Evolutionary conservation across 2,329 filamentous ascomycete genomes (phyloP), one percentile per base, ranked within the genome.

Genomic region (Penicillium sclerotigenum): DNA sequence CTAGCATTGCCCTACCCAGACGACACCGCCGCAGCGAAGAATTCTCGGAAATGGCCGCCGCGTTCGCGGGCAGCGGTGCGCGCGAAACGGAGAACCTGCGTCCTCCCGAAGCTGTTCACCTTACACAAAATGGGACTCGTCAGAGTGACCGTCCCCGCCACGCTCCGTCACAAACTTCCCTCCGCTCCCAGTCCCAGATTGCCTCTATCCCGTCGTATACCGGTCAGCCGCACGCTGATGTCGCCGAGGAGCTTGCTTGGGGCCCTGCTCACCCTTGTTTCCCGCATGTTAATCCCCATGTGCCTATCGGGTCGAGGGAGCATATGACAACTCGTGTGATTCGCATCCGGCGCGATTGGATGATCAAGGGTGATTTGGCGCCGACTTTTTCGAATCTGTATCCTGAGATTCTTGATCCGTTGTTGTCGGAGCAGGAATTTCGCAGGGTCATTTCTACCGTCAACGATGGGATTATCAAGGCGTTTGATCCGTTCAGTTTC

Each of bases 371-470:
- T 34, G 94, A 99, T 73, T 78, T 96, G 28, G 93, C 92, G 1
- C 94, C 94, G 0, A 91, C 92, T 0, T 97, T 95, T 71, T 94
- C 90, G 16, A 97, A 97, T 67, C 80, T 97, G 3, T 99, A 99
- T 68, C 94, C 94, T 0, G 94, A 99, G 71, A 96, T 99, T 56
- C 80, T 99, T 8, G 92, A 97, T 63, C 90, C 91, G 0, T 85
- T 92, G 31, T 77, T 99, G 41, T 82, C 85, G 1, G 94, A 99
- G 72, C 87, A 87, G 57, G 90, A 96, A 65, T 99, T 99, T 69
- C 85, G 94, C 4, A 81, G 81, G 11, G 77, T 97, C 29, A 85
- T 99, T 53, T 86, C 91, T 57, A 89, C 87, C 67, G 81, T 97
- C 52, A 99, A 99, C 68, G 77, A 83, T 13, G 86, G 90, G 60